phyloP scores from a whole-genome alignment of 345 rosid genomes.

The Hibiscus mutabilis region DNA sequence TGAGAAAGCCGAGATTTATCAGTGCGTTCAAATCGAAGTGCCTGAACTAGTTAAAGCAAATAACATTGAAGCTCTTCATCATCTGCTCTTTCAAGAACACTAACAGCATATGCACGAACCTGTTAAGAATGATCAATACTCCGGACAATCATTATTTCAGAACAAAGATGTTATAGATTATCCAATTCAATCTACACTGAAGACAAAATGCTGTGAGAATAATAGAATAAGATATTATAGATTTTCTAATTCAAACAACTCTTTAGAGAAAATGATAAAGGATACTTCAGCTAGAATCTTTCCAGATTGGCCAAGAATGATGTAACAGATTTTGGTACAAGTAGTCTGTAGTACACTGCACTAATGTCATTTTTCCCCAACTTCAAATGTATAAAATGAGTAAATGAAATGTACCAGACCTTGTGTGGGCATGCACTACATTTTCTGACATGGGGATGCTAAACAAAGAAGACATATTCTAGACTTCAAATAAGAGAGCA shows the following conservation, averaged over 20 bases:
- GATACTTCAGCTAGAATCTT: conserved; percentile 3
- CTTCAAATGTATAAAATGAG: neutral
- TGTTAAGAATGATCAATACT: conserved; percentile 26
- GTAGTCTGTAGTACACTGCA: neutral
- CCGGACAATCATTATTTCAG: conserved; percentile 3
- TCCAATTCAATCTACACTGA: neutral
- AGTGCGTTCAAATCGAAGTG: conserved; percentile 93
- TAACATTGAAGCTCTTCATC: conserved; percentile 98
- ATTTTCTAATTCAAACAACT: neutral
- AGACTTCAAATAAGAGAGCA: neutral
- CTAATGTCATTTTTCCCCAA: neutral
- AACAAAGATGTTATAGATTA: neutral
- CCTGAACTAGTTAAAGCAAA: conserved; percentile 96
- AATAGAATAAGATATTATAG: too few species aligned
- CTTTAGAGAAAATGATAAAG: neutral
- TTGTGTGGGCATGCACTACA: neutral
- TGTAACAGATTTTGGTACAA: neutral
- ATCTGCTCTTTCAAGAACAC: conserved; percentile 95
- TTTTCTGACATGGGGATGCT: neutral
- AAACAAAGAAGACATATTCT: neutral
- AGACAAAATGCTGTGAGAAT: too few species aligned
- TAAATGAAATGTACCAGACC: neutral
- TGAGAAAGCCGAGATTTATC: conserved; percentile 93
- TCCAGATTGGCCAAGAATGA: neutral
- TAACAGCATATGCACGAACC: conserved; percentile 98